Conservation (phyloP, 2,329 filamentous ascomycete species). For the Dactylellina drechsleri region DNA sequence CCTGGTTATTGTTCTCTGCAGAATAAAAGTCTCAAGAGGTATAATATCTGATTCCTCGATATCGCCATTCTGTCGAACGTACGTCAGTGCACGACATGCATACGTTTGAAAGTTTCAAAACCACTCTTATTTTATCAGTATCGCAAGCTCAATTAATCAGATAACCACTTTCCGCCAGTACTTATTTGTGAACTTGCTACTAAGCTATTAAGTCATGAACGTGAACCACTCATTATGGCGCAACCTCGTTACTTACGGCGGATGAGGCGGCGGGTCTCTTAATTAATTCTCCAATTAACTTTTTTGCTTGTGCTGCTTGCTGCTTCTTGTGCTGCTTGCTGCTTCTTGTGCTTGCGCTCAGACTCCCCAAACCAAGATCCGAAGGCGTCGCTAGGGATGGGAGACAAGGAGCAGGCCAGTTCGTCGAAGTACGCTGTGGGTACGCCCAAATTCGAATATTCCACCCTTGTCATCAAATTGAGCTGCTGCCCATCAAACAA, state of each 20-base stretch:
- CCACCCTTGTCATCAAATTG: constrained; percentile 36
- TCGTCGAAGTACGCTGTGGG: constrained; percentile 37
- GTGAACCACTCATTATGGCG: constrained; percentile 44
- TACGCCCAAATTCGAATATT: constrained; percentile 3
- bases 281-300: not conserved
- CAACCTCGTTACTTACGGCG: constrained; percentile 41
- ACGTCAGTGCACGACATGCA: too few species aligned
- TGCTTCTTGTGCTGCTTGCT: constrained; percentile 1
- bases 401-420: constrained; percentile 23
- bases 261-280: constrained; percentile 55
- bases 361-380: constrained; percentile 52
- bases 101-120: too few species aligned
- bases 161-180: too few species aligned
- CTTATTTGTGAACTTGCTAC: too few species aligned
- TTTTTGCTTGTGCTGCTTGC: not conserved
- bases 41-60: too few species aligned
- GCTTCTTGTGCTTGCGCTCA: constrained; percentile 37
- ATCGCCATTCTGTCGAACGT: too few species aligned
- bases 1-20: too few species aligned
- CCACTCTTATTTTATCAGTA: too few species aligned
- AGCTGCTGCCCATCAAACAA: constrained; percentile 39
- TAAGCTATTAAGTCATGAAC: not conserved
- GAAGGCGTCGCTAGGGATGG: constrained; percentile 42
- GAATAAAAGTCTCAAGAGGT: too few species aligned
- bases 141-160: too few species aligned